Conservation (phyloP, 176 grass and related monocot genomes). For the Oryza australiensis region DNA sequence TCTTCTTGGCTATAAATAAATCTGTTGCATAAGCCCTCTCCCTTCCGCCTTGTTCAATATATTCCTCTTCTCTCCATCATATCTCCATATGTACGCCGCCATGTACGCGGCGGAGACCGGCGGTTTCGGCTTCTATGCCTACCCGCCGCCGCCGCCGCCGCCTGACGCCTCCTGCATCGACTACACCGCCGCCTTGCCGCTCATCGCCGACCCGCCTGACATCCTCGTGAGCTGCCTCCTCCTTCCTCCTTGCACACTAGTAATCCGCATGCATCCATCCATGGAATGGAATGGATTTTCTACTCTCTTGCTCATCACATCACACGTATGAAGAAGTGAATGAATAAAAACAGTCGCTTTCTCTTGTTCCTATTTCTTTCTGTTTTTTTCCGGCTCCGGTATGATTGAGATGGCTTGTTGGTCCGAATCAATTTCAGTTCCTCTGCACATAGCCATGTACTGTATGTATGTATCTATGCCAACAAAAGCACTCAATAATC, state of each 20-base stretch:
- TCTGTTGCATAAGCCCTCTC: background rate
- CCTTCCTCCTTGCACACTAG: background rate
- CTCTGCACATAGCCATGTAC: too few relatives aligned
- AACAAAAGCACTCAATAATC: background rate
- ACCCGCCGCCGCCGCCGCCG: constrained; percentile 26
- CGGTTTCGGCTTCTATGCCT: constrained; percentile 33
- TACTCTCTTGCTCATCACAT: too few relatives aligned
- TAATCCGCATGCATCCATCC: too few relatives aligned
- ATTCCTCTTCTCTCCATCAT: too few relatives aligned
- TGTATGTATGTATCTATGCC: background rate
- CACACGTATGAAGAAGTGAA: too few relatives aligned
- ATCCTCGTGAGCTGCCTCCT: constrained; percentile 37
- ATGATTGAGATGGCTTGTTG: constrained; percentile 34
- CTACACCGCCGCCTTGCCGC: constrained; percentile 4
- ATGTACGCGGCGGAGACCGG: constrained; percentile 64
- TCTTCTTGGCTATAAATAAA: constrained; percentile 29
- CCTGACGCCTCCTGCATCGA: constrained; percentile 23
- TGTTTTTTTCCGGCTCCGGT: background rate
- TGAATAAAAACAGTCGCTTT: constrained; percentile 11
- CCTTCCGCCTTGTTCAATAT: background rate
- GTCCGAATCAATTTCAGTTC: background rate
- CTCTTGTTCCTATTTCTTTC: background rate
- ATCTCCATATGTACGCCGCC: background rate
- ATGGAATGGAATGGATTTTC: too few relatives aligned
- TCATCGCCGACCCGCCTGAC: constrained; percentile 1